phyloP scores from a whole-genome alignment of 345 rosid genomes.

The Diplotaxis tenuifolia region DNA sequence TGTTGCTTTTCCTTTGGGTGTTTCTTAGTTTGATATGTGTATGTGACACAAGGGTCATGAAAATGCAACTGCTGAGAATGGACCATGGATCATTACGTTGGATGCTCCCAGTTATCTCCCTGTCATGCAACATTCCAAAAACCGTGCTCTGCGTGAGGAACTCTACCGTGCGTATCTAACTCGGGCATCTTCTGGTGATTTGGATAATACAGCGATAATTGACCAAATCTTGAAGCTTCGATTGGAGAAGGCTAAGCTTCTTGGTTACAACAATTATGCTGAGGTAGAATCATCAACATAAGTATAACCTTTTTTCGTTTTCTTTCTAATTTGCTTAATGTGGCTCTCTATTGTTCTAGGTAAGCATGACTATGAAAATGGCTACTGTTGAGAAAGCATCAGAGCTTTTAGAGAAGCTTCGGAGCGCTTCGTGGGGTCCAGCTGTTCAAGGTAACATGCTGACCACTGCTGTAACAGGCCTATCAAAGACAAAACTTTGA shows the following conservation, averaged over 20 bases:
- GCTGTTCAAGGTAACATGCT: constrained; percentile 73
- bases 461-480: background rate
- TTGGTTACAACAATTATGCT: constrained; percentile 76
- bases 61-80: constrained; percentile 81
- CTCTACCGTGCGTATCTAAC: constrained; percentile 68
- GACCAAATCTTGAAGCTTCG: constrained; percentile 80
- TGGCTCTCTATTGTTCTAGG: constrained; percentile 42
- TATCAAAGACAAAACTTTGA: background rate
- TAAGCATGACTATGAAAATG: constrained; percentile 97
- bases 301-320: too few relatives aligned
- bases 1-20: too few relatives aligned
- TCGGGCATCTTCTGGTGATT: constrained; percentile 81
- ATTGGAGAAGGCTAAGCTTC: constrained; percentile 83
- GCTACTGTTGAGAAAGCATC: constrained; percentile 88
- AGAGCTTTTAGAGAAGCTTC: constrained; percentile 83
- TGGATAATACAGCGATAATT: constrained; percentile 74
- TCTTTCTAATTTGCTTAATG: constrained; percentile 15
- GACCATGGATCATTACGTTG: constrained; percentile 91
- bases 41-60: constrained; percentile 61
- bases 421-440: constrained; percentile 87
- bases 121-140: constrained; percentile 89
- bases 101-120: constrained; percentile 82
- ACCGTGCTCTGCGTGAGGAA: constrained; percentile 87
- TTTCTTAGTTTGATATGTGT: too few relatives aligned
- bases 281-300: constrained; percentile 55